phyloP scores from a whole-genome alignment of 352 stramenopile genomes.

The Phytophthora brassicae region DNA sequence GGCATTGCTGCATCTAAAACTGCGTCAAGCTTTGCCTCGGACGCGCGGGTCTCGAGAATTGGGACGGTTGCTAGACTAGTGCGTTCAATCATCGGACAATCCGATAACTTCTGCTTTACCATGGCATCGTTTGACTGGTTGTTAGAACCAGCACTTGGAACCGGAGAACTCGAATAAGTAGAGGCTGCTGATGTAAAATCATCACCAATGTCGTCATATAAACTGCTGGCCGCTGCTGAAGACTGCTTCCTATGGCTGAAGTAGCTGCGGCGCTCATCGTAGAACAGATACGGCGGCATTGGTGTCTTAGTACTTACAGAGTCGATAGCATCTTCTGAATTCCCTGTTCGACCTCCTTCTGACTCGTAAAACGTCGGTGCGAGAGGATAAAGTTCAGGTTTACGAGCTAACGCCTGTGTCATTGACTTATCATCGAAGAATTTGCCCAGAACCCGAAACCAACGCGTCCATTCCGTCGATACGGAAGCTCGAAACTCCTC shows the following conservation, averaged over 20 bases:
- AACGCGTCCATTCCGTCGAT: slow-evolving; percentile 40
- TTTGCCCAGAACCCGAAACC: slow-evolving; percentile 49
- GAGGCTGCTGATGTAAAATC: slow-evolving; percentile 18
- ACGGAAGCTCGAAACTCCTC: slow-evolving; percentile 50
- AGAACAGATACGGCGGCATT: slow-evolving; percentile 2
- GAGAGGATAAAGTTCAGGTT: slow-evolving; percentile 46
- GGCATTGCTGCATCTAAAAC: not conserved
- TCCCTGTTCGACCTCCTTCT: not conserved
- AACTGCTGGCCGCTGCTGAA: slow-evolving; percentile 8
- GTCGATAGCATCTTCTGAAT: not conserved
- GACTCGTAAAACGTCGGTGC: slow-evolving; percentile 4
- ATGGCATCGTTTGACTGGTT: not conserved
- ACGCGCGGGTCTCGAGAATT: slow-evolving; percentile 34
- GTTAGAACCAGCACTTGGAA: not conserved
- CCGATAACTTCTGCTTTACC: slow-evolving; percentile 11
- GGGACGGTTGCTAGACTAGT: slow-evolving; percentile 35
- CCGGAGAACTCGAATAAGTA: slow-evolving; percentile 12
- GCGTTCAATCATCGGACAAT: slow-evolving; percentile 51
- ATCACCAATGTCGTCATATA: slow-evolving; percentile 10
- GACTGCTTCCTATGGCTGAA: slow-evolving; percentile 25
- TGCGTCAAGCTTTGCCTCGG: slow-evolving; percentile 24
- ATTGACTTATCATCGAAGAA: slow-evolving; percentile 50
- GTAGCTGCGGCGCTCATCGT: slow-evolving; percentile 25
- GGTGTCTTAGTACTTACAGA: not conserved
- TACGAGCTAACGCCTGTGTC: slow-evolving; percentile 35